These are phyloP conservation scores for Micractinium conductrix DNA, from an alignment of 139 green algal species.

Conservation along the genomic window DNA sequence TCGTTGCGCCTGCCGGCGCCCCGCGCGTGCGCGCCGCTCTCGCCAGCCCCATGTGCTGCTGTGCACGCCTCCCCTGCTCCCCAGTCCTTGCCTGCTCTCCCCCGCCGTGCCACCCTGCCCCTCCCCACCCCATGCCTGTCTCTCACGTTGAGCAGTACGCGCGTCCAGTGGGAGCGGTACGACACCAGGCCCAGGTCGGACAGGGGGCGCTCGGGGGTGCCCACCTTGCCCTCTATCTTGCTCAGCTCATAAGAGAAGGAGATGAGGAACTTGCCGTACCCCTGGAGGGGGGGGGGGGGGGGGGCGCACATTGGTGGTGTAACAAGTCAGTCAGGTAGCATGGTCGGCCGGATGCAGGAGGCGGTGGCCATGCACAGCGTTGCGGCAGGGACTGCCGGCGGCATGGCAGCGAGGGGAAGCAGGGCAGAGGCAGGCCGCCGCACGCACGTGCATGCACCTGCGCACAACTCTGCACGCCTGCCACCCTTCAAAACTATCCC, in stretches of 20 bases:
- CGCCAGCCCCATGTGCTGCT: no score
- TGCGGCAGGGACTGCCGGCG: no score
- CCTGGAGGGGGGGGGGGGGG: slow-evolving; percentile 52
- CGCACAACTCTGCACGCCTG: background rate
- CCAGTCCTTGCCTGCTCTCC: no score
- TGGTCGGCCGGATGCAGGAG: no score
- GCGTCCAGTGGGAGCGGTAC: slow-evolving; percentile 97
- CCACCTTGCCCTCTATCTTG: slow-evolving; percentile 97
- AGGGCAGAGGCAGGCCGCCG: background rate
- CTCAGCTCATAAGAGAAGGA: slow-evolving; percentile 97
- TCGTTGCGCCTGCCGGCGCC: no score
- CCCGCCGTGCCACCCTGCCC: no score
- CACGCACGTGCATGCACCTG: background rate
- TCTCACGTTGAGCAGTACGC: slow-evolving; percentile 88
- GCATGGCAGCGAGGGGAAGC: background rate
- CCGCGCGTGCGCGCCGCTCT: no score
- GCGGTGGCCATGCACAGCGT: no score
- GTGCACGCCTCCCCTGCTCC: no score
- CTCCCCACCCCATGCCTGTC: background rate
- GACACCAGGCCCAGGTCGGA: slow-evolving; percentile 94
- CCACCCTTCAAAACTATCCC: no score
- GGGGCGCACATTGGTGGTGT: no score
- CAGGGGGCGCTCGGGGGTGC: slow-evolving; percentile 97
- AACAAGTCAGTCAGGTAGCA: no score
- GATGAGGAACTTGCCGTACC: slow-evolving; percentile 99